Evolutionary conservation across 2,329 filamentous ascomycete species (phyloP), one percentile per base, ranked within the genome.

Genomic region (Cladosporium phlei): DNA sequence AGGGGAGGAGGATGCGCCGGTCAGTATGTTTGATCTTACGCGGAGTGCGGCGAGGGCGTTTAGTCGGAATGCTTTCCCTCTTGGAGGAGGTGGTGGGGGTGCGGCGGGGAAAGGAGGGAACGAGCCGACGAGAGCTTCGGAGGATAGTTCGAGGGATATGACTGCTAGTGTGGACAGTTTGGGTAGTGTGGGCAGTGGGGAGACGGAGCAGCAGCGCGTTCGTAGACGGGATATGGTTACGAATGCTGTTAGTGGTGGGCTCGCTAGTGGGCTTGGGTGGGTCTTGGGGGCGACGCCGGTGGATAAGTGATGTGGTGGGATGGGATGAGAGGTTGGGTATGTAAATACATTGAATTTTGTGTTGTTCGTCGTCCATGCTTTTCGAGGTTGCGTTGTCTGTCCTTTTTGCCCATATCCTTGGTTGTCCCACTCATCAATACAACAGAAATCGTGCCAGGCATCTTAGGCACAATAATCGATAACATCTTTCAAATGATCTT

Each of bases 191-290:
- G 35, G 52, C 52, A 51, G 52, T 51, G 46, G 45, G 30, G 39
- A 39, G 40, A 45, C 53, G 47, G 47, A 55, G 46, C 38, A 52
- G 61, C 30, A 53, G 57, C 8, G 73, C 47, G 72, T 78, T 28
- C 76, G 86, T 56, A 90, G 83, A 70, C 76, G 87, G 55, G 87
- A 91, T 62, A 83, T 82, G 66, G 78, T 83, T 38, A 79, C 79
- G 49, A 82, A 74, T 65, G 79, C 79, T 63, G 80, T 82, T 5
- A 81, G 77, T 10, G 79, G 78, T 2, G 78, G 78, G 5, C 61
- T 83, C 58, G 78, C 77, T 6, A 79, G 72, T 59, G 80, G 80
- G 8, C 68, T 84, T 57, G 80, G 80, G 7, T 84, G 80, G 80
- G 76, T 83, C 47, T 61, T 84, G 46, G 80, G 80, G 61, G 64